Percentiles rank a stretch among this genome's conserved stretches.
phyloP scores from a whole-genome alignment of 495 filamentous ascomycete species.

The Penicillium riverlandense region DNA sequence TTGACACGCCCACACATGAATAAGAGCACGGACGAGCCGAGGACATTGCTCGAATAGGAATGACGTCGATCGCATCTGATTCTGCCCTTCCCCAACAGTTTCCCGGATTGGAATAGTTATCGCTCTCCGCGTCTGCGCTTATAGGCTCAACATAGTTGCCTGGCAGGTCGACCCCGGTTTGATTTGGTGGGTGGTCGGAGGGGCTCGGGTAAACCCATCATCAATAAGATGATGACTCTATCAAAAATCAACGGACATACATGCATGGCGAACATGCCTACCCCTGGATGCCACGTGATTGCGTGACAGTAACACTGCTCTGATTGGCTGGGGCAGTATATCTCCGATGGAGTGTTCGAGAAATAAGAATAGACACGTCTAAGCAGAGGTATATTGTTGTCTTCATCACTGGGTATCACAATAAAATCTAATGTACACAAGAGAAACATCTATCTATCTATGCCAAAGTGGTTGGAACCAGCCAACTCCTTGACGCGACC shows the following conservation, averaged over 20 bases:
- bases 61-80: conserved; percentile 16
- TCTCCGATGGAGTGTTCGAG: no score
- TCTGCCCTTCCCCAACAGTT: conserved; percentile 7
- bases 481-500: no score
- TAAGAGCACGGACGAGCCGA: conserved; percentile 13
- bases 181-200: not conserved
- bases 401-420: not conserved
- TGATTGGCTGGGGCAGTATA: no score
- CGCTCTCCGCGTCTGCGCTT: conserved; percentile 1
- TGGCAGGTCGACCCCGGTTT: not conserved
- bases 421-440: not conserved
- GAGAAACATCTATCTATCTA: no score
- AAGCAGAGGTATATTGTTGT: not conserved
- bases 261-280: no score
- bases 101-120: not conserved
- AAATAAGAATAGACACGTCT: not conserved
- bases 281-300: no score
- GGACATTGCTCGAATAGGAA: conserved; percentile 5
- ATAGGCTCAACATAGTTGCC: not conserved
- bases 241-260: no score
- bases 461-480: no score
- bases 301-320: no score
- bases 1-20: conserved; percentile 4
- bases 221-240: not conserved
- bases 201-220: not conserved